Percentiles rank a stretch among this genome's conserved stretches.
Conservation (phyloP, 805 yeast species). For the Ascoidea rubescens region DNA sequence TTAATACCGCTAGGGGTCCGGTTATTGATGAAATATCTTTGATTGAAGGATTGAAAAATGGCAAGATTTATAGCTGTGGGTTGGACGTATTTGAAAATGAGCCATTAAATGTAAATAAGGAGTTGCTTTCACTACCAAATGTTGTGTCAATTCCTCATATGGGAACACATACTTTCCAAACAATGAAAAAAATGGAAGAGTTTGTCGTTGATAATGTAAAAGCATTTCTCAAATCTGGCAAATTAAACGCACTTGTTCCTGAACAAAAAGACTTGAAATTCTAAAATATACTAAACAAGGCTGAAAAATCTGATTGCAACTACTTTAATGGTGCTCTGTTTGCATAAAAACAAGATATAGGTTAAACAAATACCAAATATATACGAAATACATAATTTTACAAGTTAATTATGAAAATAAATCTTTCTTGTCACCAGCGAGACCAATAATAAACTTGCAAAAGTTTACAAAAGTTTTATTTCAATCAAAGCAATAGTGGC, state of each 20-base stretch:
- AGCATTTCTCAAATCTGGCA: conserved; percentile 46
- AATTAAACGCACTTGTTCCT: conserved; percentile 67
- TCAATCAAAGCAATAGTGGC: too few relatives aligned
- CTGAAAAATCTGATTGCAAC: too few relatives aligned
- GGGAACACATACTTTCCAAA: conserved; percentile 73
- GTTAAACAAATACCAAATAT: too few relatives aligned
- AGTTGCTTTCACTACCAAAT: conserved; percentile 46
- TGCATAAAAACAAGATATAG: too few relatives aligned
- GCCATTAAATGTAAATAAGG: conserved; percentile 49
- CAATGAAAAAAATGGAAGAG: conserved; percentile 70
- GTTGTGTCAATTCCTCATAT: conserved; percentile 77
- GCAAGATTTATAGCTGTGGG: conserved; percentile 56
- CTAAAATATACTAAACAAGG: conserved; percentile 11
- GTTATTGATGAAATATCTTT: conserved; percentile 56
- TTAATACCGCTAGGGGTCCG: conserved; percentile 85
- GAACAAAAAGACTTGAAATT: conserved; percentile 34
- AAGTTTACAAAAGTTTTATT: too few relatives aligned
- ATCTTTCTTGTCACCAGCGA: too few relatives aligned
- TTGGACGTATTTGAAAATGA: conserved; percentile 67
- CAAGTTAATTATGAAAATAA: too few relatives aligned
- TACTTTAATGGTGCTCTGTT: too few relatives aligned
- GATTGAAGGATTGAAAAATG: conserved; percentile 39
- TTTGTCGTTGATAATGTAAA: conserved; percentile 58
- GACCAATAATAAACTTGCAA: too few relatives aligned
- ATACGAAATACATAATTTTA: too few relatives aligned